Evolutionary conservation across 2,329 filamentous ascomycete genomes (phyloP), one percentile per base, ranked within the genome.

Genomic region (Venturia oleaginea): DNA sequence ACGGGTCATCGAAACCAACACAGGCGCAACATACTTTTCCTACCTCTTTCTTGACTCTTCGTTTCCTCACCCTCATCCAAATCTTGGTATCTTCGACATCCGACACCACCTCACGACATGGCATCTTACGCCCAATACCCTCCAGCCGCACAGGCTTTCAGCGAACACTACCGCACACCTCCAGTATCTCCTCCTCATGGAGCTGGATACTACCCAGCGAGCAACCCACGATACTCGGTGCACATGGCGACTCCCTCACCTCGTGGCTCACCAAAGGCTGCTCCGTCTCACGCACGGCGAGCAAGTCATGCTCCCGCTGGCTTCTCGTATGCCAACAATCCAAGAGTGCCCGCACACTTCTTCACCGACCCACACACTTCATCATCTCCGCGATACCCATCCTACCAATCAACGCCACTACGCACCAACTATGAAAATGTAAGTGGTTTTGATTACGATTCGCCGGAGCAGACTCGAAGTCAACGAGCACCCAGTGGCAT

Each of bases 391-490:
- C 73, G 74, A 65, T 80, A 78, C 71, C 46, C 59, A 42, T 63
- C 59, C 30, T 62, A 60, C 32, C 54, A 40, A 55, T 54, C 64
- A 48, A 42, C 60, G 64, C 81, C 55, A 71, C 71, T 55, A 69
- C 72, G 66, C 71, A 73, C 64, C 34, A 55, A 55, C 22, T 72
- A 77, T 75, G 83, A 86, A 77, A 82, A 84, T 86, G 85, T 87
- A 86, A 87, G 85, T 87, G 81, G 80, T 80, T 81, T 78, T 77
- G 75, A 73, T 70, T 73, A 74, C 69, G 73, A 74, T 69, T 43
- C 38, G 27, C 64, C 32, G 64, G 57, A 22, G 17, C 42, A 43
- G 64, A 64, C 63, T 64, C 63, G 63, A 70, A 70, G 71, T 75
- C 75, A 75, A 71, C 74, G 70, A 76, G 74, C 73, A 73, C 75